Evolutionary conservation across 1,284 basidiomycete genomes (phyloP).

Genomic region (Leucoagaricus sp.): DNA sequence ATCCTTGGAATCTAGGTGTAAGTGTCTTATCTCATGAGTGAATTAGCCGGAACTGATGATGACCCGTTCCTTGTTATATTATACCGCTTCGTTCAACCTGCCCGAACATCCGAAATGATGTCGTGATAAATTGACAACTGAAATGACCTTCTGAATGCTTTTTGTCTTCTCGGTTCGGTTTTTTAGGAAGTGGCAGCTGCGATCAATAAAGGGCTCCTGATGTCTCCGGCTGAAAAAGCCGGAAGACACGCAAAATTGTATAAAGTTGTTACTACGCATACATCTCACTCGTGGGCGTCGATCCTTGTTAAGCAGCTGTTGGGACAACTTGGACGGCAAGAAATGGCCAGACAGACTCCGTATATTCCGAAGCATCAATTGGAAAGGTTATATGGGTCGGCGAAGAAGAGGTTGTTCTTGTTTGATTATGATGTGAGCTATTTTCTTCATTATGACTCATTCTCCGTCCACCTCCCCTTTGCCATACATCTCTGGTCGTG

Average conservation of each 20-base stretch:
- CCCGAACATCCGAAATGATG: neutral
- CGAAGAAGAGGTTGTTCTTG: slow-evolving; percentile 87
- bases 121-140: neutral
- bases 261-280: slow-evolving; percentile 91
- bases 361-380: slow-evolving; percentile 73
- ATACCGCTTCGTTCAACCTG: neutral
- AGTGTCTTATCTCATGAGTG: slow-evolving; percentile 26
- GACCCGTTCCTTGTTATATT: slow-evolving; percentile 4
- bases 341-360: slow-evolving; percentile 87
- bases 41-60: no score
- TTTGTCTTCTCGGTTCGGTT: no score
- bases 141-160: neutral
- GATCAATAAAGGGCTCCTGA: slow-evolving; percentile 87
- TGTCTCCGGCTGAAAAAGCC: slow-evolving; percentile 79
- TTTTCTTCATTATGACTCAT: neutral
- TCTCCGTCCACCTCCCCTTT: slow-evolving; percentile 19
- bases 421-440: slow-evolving; percentile 91
- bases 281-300: slow-evolving; percentile 94
- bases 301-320: slow-evolving; percentile 89
- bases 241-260: slow-evolving; percentile 79
- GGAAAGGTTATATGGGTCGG: slow-evolving; percentile 64
- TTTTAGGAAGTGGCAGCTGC: slow-evolving; percentile 89
- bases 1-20: slow-evolving; percentile 89
- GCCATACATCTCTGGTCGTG: no score
- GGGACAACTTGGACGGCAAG: slow-evolving; percentile 78